Conservation (phyloP, 108 stramenopile genomes). For the Parietichytrium sp. region DNA sequence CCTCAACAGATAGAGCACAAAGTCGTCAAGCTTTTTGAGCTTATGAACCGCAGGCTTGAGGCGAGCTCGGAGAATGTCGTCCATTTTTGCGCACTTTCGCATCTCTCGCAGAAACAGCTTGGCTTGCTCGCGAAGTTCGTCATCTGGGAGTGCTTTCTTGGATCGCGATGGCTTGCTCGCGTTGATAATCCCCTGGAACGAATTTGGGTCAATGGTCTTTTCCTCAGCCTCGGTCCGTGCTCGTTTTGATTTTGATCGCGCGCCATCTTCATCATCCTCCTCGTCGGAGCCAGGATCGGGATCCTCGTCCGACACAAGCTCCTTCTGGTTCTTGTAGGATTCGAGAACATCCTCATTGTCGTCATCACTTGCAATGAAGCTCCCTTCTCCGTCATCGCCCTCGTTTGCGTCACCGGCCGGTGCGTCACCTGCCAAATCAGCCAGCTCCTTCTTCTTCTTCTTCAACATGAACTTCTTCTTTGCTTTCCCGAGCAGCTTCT, state of each 20-base stretch:
- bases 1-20: not conserved
- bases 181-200: not conserved
- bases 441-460: not conserved
- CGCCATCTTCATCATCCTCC: not conserved
- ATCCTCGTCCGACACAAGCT: slow-evolving; percentile 10
- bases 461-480: not conserved
- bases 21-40: not conserved
- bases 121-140: not conserved
- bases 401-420: not conserved
- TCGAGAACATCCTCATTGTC: not conserved
- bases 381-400: not conserved
- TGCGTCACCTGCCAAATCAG: not conserved
- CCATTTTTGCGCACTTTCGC: not conserved
- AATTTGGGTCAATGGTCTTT: not conserved
- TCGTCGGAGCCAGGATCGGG: not conserved
- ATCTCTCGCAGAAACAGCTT: not conserved
- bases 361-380: not conserved
- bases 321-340: not conserved
- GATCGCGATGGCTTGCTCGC: not conserved
- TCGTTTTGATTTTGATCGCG: not conserved
- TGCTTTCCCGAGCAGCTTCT: not conserved
- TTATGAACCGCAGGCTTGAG: slow-evolving; percentile 21
- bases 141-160: not conserved
- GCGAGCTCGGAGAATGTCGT: not conserved
- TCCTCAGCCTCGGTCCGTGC: slow-evolving; percentile 1